Conservation (phyloP, 129 eudicot genomes). For the Flaveria robusta region DNA sequence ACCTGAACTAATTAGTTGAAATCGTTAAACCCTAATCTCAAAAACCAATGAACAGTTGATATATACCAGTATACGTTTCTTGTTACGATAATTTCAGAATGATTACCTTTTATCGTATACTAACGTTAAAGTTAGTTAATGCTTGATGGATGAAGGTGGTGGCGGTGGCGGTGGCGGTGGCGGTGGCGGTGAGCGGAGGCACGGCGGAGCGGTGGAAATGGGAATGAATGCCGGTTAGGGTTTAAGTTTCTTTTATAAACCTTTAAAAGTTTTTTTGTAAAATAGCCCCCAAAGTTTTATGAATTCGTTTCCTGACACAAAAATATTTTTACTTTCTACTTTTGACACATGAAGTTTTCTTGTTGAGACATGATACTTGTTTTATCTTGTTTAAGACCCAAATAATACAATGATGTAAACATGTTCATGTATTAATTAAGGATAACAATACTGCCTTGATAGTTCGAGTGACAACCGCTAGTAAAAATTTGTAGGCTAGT, state of each 20-base stretch:
- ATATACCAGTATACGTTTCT: not conserved
- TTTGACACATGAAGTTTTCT: not conserved
- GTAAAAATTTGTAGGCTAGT: too few relatives aligned
- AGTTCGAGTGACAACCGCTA: too few relatives aligned
- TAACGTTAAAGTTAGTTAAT: not conserved
- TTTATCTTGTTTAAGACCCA: not conserved
- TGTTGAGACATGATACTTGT: not conserved
- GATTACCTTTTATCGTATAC: not conserved
- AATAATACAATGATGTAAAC: too few relatives aligned
- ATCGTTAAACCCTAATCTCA: conserved; percentile 23
- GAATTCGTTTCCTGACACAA: not conserved
- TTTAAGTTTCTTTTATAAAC: conserved; percentile 26
- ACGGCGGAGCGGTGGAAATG: not conserved
- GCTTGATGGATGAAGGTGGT: conserved; percentile 15
- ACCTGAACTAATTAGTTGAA: not conserved
- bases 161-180: conserved; percentile 17
- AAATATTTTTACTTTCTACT: not conserved
- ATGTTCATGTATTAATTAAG: too few relatives aligned
- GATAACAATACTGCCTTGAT: too few relatives aligned
- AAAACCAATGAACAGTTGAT: conserved; percentile 8
- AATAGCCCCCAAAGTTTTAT: conserved; percentile 6
- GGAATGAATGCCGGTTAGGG: conserved; percentile 25
- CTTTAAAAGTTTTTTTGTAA: conserved; percentile 12
- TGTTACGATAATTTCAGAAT: not conserved
- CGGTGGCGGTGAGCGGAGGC: conserved; percentile 16